Evolutionary conservation across 257 asterid species (phyloP).

Genomic region (Nicotiana benthamiana): DNA sequence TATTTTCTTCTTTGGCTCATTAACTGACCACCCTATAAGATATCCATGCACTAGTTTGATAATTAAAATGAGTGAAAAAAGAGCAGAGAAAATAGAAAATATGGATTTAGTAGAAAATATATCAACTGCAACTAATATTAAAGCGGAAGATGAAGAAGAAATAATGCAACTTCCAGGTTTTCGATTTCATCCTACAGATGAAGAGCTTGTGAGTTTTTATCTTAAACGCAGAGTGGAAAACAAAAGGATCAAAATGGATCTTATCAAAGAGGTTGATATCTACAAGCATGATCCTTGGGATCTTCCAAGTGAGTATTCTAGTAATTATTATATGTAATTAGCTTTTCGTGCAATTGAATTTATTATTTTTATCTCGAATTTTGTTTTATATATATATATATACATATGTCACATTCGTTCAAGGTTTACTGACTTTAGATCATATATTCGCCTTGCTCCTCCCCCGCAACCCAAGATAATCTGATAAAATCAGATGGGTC

Average conservation of each 20-base stretch:
- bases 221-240: slow-evolving; percentile 1
- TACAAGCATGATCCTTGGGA: slow-evolving; percentile 10
- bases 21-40: background rate
- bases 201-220: slow-evolving; percentile 9
- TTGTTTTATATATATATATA: no score
- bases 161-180: slow-evolving; percentile 6
- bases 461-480: no score
- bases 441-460: no score
- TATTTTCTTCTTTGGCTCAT: background rate
- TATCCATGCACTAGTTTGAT: background rate
- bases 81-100: background rate
- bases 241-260: background rate
- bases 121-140: background rate
- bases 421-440: no score
- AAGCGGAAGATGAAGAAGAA: background rate
- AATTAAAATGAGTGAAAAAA: background rate
- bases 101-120: background rate
- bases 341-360: no score
- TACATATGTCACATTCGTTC: no score
- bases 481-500: no score
- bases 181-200: slow-evolving; percentile 11
- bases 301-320: background rate
- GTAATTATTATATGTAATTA: background rate
- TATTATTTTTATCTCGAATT: no score
- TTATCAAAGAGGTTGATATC: slow-evolving; percentile 1